These are phyloP conservation scores for Kuraishia hungarica DNA, from an alignment of 805 yeast species.

Conservation along the genomic window DNA sequence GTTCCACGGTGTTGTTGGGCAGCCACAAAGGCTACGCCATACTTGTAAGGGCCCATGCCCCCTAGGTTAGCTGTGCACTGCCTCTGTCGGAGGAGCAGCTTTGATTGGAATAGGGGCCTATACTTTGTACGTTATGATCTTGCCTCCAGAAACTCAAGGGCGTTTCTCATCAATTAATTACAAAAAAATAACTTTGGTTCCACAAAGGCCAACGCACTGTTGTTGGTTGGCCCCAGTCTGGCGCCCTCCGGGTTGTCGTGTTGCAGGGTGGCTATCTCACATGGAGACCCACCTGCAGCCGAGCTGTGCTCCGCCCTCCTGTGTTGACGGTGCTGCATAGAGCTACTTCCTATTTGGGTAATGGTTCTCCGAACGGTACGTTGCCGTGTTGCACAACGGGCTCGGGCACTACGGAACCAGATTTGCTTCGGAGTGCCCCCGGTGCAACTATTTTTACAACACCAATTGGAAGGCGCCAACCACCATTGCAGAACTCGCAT, in stretches of 20 bases:
- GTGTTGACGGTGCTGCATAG: neutral
- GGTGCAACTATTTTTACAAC: neutral
- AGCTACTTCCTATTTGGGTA: neutral
- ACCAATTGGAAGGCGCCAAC: neutral
- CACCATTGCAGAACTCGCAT: neutral
- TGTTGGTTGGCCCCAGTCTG: no score
- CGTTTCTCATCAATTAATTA: no score
- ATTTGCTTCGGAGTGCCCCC: neutral
- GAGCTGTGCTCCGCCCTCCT: neutral
- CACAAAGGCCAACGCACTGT: no score
- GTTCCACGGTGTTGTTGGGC: neutral
- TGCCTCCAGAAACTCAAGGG: no score
- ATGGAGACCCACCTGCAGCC: neutral
- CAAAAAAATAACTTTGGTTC: no score
- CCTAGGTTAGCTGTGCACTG: no score
- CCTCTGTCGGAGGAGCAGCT: no score
- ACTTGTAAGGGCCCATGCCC: neutral
- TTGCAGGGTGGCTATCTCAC: neutral
- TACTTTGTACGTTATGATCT: no score
- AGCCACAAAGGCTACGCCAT: neutral
- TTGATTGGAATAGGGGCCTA: no score
- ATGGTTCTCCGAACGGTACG: neutral
- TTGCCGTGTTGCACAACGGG: neutral
- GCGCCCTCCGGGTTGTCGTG: neutral
- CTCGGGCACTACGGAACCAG: neutral